A percentile compares a stretch with the other conserved stretches of the same genome.
phyloP scores from a whole-genome alignment of 2,329 filamentous ascomycete species.

The Biscogniauxia mediterranea region DNA sequence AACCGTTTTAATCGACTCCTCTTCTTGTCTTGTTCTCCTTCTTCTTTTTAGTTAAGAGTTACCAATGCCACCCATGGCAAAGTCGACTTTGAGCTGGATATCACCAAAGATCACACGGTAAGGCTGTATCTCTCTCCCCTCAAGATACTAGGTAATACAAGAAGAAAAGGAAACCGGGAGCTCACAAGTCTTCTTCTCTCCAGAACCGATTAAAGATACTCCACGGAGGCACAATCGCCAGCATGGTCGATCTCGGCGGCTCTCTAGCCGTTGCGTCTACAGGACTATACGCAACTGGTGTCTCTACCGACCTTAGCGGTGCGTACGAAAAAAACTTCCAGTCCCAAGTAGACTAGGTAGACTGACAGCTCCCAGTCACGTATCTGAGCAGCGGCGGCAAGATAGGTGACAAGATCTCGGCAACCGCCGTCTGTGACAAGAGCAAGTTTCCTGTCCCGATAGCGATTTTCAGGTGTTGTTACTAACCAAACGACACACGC shows the following conservation, averaged over 20 bases:
- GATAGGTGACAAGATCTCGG: slow-evolving; percentile 55
- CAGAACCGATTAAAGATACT: slow-evolving; percentile 75
- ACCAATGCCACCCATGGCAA: slow-evolving; percentile 62
- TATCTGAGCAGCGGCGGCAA: slow-evolving; percentile 60
- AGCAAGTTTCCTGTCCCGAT: slow-evolving; percentile 41
- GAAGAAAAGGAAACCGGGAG: not conserved
- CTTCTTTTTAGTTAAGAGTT: slow-evolving; percentile 57
- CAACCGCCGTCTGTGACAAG: slow-evolving; percentile 59
- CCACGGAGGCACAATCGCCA: slow-evolving; percentile 77
- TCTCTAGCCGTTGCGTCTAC: slow-evolving; percentile 65
- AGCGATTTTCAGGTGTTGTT: no score
- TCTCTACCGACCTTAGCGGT: slow-evolving; percentile 66
- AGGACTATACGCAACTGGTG: slow-evolving; percentile 61
- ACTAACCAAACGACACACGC: not conserved
- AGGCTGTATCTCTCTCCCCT: slow-evolving; percentile 26
- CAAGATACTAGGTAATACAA: not conserved
- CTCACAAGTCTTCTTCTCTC: slow-evolving; percentile 1
- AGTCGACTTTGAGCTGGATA: slow-evolving; percentile 75
- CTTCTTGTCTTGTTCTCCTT: no score
- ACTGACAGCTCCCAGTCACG: slow-evolving; percentile 47
- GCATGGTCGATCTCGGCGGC: slow-evolving; percentile 67
- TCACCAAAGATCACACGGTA: slow-evolving; percentile 73
- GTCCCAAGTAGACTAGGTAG: not conserved
- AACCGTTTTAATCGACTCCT: not conserved
- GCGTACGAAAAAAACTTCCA: slow-evolving; percentile 6